Percentiles rank a stretch among this genome's conserved stretches.
Conservation (phyloP, 371 early-diverging fungal species). For the Mortierella sp. region DNA sequence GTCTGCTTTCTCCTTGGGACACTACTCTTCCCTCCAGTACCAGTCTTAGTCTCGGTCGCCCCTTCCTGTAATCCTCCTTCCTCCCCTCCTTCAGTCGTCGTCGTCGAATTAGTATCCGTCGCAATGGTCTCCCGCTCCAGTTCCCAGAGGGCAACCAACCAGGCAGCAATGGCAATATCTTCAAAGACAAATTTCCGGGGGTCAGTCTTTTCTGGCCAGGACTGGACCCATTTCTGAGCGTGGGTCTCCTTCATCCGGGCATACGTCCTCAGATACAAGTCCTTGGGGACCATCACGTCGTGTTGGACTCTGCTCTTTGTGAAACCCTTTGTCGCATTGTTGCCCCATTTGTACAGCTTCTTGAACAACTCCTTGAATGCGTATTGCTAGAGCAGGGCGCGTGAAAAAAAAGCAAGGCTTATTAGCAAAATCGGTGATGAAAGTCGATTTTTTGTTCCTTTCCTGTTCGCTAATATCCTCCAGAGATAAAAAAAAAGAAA, state of each 20-base stretch:
- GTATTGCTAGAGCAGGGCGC: constrained; percentile 66
- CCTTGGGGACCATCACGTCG: constrained; percentile 80
- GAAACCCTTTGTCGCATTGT: constrained; percentile 79
- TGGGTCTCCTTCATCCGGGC: constrained; percentile 75
- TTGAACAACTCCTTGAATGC: constrained; percentile 75
- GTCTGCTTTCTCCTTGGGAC: constrained; percentile 43
- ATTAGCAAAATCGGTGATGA: constrained; percentile 11
- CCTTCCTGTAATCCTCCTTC: background rate
- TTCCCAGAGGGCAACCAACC: constrained; percentile 83
- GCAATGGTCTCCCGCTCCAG: constrained; percentile 55
- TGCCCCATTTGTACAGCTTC: constrained; percentile 85
- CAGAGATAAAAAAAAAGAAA: background rate
- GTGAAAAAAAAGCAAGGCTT: background rate
- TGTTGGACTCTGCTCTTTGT: constrained; percentile 75
- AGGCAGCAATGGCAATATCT: constrained; percentile 89
- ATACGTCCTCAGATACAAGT: constrained; percentile 73
- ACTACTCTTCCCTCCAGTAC: too few relatives aligned
- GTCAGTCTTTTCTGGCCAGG: constrained; percentile 87
- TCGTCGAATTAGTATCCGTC: background rate
- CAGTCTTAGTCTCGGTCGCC: too few relatives aligned
- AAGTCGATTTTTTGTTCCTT: too few relatives aligned
- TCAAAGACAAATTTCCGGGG: constrained; percentile 88
- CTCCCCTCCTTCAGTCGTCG: background rate
- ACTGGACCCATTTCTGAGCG: constrained; percentile 65
- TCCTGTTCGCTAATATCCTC: too few relatives aligned